phyloP scores from a whole-genome alignment of 805 yeast species.

The Suhomyces sp. region DNA sequence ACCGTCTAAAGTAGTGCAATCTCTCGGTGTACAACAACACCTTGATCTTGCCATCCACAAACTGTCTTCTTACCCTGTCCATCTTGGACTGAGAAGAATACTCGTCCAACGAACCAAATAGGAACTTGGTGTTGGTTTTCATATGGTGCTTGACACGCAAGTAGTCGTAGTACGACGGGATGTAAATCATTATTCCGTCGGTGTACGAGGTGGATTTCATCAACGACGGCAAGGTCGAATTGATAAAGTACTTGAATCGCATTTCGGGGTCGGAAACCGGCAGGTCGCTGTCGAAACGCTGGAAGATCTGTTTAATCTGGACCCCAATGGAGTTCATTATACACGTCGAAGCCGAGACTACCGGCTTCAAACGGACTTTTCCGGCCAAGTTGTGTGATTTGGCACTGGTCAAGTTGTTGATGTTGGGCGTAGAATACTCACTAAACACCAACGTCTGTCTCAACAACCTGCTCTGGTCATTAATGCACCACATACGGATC shows the following conservation, averaged over 20 bases:
- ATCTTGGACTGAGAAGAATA: conserved; percentile 72
- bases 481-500: conserved; percentile 88
- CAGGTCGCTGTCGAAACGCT: conserved; percentile 58
- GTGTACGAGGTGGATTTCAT: conserved; percentile 57
- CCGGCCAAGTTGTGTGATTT: conserved; percentile 59
- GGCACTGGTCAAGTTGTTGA: conserved; percentile 55
- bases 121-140: conserved; percentile 57
- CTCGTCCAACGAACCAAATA: conserved; percentile 76
- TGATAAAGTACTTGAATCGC: conserved; percentile 78
- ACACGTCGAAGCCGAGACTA: conserved; percentile 44
- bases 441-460: conserved; percentile 78
- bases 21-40: conserved; percentile 90
- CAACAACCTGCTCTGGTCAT: conserved; percentile 68
- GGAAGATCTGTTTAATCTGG: conserved; percentile 64
- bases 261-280: conserved; percentile 72
- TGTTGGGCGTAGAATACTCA: conserved; percentile 77
- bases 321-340: conserved; percentile 65
- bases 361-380: conserved; percentile 52
- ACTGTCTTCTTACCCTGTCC: conserved; percentile 66
- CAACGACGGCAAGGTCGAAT: conserved; percentile 70
- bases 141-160: conserved; percentile 72
- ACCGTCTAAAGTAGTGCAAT: conserved; percentile 87
- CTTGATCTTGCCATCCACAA: conserved; percentile 58
- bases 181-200: conserved; percentile 73
- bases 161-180: conserved; percentile 86